Base-by-base conservation (phyloP, 805 yeast genomes). In the Yarrowia yakushimensis region DNA sequence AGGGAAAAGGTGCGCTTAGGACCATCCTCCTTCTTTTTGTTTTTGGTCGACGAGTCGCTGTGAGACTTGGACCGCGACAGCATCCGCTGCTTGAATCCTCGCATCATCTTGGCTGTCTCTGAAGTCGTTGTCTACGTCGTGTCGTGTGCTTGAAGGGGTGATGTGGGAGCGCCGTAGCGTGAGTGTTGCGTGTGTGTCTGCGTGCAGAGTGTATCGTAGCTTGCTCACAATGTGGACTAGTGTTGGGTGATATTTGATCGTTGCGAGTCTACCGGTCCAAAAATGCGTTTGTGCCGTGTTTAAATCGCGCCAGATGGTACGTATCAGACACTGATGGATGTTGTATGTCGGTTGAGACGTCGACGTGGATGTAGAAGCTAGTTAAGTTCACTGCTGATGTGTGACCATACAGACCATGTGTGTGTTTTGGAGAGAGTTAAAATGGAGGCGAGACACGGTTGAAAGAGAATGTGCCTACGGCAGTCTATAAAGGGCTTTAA, bases 41-140 rank as follows among this genome's bases (percentile, higher is more conserved):
- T 42, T 33, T 63, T 63, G 20, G 52, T 31, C 33, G 66, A 63
- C 34, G 67, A 52, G 36, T 67, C 69, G 63, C 65, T 66, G 50
- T 65, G 59, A 52, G 64, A 65, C 60, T 66, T 65, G 41, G 69
- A 67, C 30, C 69, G 66, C 62, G 69, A 67, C 52, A 67, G 68
- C 65, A 69, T 68, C 31, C 71, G 71, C 65, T 69, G 71, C 48
- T 69, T 69, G 63, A 69, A 68, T 59, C 71, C 71, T 64, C 67
- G 69, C 71, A 69, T 69, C 62, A 59, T 59, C 34, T 59, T 59
- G 48, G n/a, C 8, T 11, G 45, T 25, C 48, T 42, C 48, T 33
- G 37, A 33, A n/a, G n/a, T 33, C n/a, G 37, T 33, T 22, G 33
- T 42, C 13, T 11, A 27, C n/a, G 48, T 42, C 27, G 37, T 18